Evolutionary conservation across 2,329 filamentous ascomycete genomes (phyloP).

Genomic region (Penicillium sp.): DNA sequence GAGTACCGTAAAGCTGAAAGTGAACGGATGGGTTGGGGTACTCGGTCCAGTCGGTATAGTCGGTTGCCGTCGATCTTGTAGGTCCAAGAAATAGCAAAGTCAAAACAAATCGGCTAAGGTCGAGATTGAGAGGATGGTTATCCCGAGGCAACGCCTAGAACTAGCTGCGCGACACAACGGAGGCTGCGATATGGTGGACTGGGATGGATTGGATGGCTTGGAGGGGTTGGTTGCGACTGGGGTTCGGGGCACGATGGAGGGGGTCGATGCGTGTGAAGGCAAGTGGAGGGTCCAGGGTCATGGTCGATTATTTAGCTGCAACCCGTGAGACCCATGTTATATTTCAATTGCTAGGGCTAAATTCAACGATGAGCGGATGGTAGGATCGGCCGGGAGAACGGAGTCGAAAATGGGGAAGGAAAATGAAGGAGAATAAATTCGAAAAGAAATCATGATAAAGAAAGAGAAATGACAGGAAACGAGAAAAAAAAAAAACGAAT

Average conservation of each 20-base stretch:
- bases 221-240: conserved; percentile 20
- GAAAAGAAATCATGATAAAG: not conserved
- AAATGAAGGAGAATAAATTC: conserved; percentile 12
- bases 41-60: conserved; percentile 1
- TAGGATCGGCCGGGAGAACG: not conserved
- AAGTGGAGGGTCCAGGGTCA: conserved; percentile 39
- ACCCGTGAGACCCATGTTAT: conserved; percentile 30
- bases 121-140: not conserved
- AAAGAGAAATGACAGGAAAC: not conserved
- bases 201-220: not conserved
- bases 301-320: conserved; percentile 45
- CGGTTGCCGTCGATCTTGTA: not conserved
- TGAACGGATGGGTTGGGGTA: not conserved
- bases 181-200: not conserved
- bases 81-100: not conserved
- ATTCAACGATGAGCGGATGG: not conserved
- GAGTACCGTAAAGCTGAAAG: not conserved
- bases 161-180: conserved; percentile 4
- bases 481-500: not conserved
- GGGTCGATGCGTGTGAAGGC: conserved; percentile 9
- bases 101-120: not conserved
- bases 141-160: not conserved
- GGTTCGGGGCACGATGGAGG: conserved; percentile 27
- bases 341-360: not conserved
- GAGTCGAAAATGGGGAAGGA: conserved; percentile 3